Base-by-base conservation (phyloP, 768 basidiomycete species). In the Termitomyces sp. region DNA sequence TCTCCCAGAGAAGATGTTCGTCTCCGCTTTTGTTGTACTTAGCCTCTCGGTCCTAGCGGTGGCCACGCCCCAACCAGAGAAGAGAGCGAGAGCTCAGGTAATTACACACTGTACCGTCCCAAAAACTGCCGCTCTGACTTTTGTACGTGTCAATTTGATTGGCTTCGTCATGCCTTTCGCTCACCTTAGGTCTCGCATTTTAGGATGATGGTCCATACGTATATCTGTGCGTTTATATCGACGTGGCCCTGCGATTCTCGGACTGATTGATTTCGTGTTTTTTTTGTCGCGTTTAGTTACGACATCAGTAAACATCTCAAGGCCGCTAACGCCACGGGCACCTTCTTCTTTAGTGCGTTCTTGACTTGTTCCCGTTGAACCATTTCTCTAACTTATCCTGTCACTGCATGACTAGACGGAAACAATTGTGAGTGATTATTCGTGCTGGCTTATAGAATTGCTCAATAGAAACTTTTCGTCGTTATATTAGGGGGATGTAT, bases 301-400 rank as follows among this genome's bases (percentile, higher is more conserved):
- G 61, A 62, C 9, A 48, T 57, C n/a, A 58, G 53, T 48, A 51
- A 60, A 7, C 36, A 32, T 6, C 47, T 48, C 8, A 48, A 64
- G 22, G 61, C 58, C 20, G 65, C 63, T 42, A 63, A 63, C 43
- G 73, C 68, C 4, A 67, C 67, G 32, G 73, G 69, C 16, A 72
- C 71, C 1, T 71, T 71, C 45, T 73, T 73, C 63, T 70, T 69
- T 54, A 73, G 71, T 72, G 47, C 18, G 69, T 62, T 20, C 47
- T 26, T 9, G 1, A 32, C 14, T 26, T 20, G 18, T 20, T 50
- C 24, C 1, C 7, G 5, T 32, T 12, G 13, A 10, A 33, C 30
- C 20, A 16, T 20, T 32, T 9, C 10, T 34, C 50, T 61, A 20
- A 59, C 12, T 13, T 30, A 4, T 40, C 30, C 26, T 39, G 12